Conservation (phyloP, 1,284 basidiomycete species). For the Lignosus rhinocerotis region DNA sequence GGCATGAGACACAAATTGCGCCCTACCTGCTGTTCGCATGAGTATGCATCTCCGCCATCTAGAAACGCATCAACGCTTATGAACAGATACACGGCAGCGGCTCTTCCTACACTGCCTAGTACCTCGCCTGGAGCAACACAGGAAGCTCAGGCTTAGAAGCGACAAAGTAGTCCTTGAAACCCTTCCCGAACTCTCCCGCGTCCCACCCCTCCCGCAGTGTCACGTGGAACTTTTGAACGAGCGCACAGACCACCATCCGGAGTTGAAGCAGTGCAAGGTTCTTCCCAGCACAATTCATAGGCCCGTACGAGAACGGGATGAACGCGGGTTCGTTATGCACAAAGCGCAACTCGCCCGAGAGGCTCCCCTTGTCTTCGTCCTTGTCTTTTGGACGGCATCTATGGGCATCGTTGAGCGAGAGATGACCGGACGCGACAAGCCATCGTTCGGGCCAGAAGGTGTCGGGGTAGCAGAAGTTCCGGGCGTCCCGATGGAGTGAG, state of each 20-base stretch:
- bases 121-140: neutral
- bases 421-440: neutral
- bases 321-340: constrained; percentile 25
- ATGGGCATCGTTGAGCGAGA: neutral
- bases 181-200: neutral
- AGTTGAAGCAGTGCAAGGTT: constrained; percentile 24
- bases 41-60: no score
- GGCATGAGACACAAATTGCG: no score
- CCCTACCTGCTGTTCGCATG: no score
- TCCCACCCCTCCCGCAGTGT: neutral
- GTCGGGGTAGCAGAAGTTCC: neutral
- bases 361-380: neutral
- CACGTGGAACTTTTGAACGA: neutral
- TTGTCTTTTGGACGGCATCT: no score
- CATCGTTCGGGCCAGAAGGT: constrained; percentile 2
- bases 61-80: no score
- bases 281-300: constrained; percentile 33
- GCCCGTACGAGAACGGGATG: constrained; percentile 30
- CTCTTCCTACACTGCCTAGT: no score
- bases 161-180: neutral
- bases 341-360: neutral
- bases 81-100: no score
- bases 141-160: neutral
- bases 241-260: constrained; percentile 10
- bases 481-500: neutral